Evolutionary conservation across 1,139 yeast genomes (phyloP).

Genomic region (Diutina sp.): DNA sequence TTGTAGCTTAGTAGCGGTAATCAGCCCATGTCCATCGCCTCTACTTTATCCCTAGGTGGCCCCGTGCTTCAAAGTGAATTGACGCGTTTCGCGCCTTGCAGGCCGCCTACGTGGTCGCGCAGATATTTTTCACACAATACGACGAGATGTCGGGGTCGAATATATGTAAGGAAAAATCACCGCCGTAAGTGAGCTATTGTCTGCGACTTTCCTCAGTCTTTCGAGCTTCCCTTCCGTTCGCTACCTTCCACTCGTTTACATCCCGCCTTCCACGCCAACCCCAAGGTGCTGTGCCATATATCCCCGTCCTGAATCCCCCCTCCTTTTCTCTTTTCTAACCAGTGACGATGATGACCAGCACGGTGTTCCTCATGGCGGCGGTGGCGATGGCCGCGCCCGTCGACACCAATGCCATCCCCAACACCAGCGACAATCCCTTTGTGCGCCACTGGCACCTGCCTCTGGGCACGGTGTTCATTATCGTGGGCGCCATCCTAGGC

Average conservation of each 20-base stretch:
- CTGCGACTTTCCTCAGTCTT: too few species aligned
- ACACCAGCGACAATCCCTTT: conserved; percentile 17
- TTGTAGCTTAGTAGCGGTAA: not conserved
- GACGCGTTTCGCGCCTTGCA: not conserved
- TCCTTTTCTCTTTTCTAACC: not conserved
- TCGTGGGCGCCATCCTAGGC: conserved; percentile 25
- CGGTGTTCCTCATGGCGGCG: not conserved
- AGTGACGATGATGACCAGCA: not conserved
- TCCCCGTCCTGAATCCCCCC: not conserved
- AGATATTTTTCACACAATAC: not conserved
- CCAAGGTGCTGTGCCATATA: too few species aligned
- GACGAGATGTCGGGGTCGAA: not conserved
- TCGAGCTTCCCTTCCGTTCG: too few species aligned
- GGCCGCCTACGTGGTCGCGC: not conserved
- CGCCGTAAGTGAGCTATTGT: not conserved
- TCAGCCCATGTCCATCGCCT: too few species aligned
- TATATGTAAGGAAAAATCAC: not conserved
- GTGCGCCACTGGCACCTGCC: conserved; percentile 14
- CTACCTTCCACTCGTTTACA: too few species aligned
- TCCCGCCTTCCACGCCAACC: too few species aligned
- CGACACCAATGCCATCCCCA: not conserved
- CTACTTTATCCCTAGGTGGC: not conserved
- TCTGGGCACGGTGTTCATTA: conserved; percentile 28
- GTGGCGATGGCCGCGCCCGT: not conserved
- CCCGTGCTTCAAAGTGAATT: not conserved